Base-by-base conservation (phyloP, 23 red algal genomes). In the Cyanidioschyzon merolae region DNA sequence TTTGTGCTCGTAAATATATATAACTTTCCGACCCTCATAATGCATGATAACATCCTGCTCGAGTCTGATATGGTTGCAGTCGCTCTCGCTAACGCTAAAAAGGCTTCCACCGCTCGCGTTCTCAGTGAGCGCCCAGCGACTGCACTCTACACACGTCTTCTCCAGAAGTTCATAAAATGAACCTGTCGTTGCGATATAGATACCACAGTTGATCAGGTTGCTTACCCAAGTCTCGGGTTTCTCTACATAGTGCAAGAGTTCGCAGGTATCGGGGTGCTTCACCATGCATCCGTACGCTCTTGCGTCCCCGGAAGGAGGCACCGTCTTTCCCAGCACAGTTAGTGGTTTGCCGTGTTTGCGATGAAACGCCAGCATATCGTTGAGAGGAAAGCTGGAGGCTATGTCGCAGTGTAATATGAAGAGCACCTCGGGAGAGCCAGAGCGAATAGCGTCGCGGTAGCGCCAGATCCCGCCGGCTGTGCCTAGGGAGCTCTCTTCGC, bases 41-140 rank as follows among this genome's bases (percentile, higher is more conserved):
- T 74, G 68, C 83, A 85, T 85, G 74, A 85, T 67, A 17, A 85
- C 27, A 3, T 85, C 83, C 57, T 85, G 83, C 63, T 85, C 83
- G 12, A 85, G 21, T 59, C 37, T 32, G 38, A 76, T 37, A 12
- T 54, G 71, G 75, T 37, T 39, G 67, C 39, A 34, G 59, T 82
- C 39, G 58, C 68, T 32, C 39, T 68, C 38, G 38, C 79, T 30
- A n/a, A 78, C 15, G 59, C 1, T 26, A 7, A 21, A 15, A 21
- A 7, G 7, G 45, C 45, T 54, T 21, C 7, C 12, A 21, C 21
- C 21, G 45, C 45, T 21, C 12, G 12, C 21, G 45, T 21, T 54
- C 12, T 25, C 63, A 32, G 7, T 71, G 16, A 35, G 12, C 12
- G 3, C 29, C 63, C 63, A 71, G 29, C 63, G 63, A 7, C n/a